Conservation (phyloP, 176 grass and related monocot genomes). For the Luzula sylvatica region DNA sequence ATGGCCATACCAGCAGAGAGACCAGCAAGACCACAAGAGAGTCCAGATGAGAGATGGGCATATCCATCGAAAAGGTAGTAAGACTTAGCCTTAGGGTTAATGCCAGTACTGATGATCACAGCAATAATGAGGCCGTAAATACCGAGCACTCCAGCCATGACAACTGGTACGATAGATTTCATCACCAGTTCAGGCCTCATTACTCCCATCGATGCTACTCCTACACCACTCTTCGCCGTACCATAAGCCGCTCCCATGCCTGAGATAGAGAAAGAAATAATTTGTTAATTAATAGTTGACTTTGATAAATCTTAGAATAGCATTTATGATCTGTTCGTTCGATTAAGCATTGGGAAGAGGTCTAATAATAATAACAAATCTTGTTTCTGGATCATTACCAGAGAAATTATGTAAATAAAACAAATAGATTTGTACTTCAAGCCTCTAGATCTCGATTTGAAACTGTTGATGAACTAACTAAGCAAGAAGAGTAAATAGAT, state of each 20-base stretch:
- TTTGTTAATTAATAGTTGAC: no score
- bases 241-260: slow-evolving; percentile 98
- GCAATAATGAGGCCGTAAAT: slow-evolving; percentile 96
- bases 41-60: slow-evolving; percentile 77
- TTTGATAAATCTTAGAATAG: no score
- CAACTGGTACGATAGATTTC: slow-evolving; percentile 99
- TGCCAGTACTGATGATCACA: slow-evolving; percentile 92
- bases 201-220: slow-evolving; percentile 96
- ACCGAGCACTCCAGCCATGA: slow-evolving; percentile 98
- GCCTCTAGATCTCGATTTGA: neutral
- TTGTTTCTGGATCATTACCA: no score
- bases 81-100: slow-evolving; percentile 94
- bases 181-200: slow-evolving; percentile 99
- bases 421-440: neutral
- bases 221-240: slow-evolving; percentile 96
- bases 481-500: neutral
- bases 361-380: no score
- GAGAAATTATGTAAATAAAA: no score
- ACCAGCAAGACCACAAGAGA: slow-evolving; percentile 82
- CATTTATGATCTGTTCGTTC: no score
- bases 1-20: slow-evolving; percentile 94
- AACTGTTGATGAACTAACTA: neutral
- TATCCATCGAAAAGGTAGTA: slow-evolving; percentile 97
- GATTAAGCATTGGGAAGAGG: no score
- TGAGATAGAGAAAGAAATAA: slow-evolving; percentile 19